Percentiles rank a stretch among this genome's conserved stretches.
Evolutionary conservation across 768 basidiomycete species (phyloP).

Genomic region (Tulasnella sp.): DNA sequence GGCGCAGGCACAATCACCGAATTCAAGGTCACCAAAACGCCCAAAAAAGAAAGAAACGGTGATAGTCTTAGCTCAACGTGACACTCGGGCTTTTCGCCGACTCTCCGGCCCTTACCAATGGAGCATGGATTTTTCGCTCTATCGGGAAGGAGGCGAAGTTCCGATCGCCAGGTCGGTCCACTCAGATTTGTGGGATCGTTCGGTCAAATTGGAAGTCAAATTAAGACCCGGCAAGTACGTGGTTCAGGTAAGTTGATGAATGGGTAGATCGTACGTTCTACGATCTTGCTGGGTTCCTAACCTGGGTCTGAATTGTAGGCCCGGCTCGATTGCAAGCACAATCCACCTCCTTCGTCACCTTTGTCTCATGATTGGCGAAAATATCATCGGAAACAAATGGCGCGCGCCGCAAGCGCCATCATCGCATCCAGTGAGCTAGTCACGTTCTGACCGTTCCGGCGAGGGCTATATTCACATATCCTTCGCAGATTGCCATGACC

Average conservation of each 20-base stretch:
- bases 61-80: conserved; percentile 42
- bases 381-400: neutral
- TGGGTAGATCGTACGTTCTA: neutral
- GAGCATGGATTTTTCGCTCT: conserved; percentile 41
- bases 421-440: conserved; percentile 10
- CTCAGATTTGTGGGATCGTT: conserved; percentile 20
- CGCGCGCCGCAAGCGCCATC: conserved; percentile 2
- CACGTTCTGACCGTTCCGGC: too few relatives aligned
- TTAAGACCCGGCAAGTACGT: conserved; percentile 23
- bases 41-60: conserved; percentile 32
- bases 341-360: neutral
- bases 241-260: conserved; percentile 21
- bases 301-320: neutral
- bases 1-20: too few relatives aligned
- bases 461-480: too few relatives aligned
- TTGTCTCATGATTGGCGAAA: conserved; percentile 4
- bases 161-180: conserved; percentile 10
- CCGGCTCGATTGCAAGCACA: neutral
- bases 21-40: too few relatives aligned
- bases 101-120: conserved; percentile 34
- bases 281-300: neutral
- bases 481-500: too few relatives aligned
- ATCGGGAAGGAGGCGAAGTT: conserved; percentile 25
- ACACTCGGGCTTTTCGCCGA: conserved; percentile 38
- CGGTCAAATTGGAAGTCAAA: conserved; percentile 18